These are phyloP conservation scores for Aegilops sharonensis DNA, from an alignment of 176 grass and related monocot genomes.

Conservation along the genomic window DNA sequence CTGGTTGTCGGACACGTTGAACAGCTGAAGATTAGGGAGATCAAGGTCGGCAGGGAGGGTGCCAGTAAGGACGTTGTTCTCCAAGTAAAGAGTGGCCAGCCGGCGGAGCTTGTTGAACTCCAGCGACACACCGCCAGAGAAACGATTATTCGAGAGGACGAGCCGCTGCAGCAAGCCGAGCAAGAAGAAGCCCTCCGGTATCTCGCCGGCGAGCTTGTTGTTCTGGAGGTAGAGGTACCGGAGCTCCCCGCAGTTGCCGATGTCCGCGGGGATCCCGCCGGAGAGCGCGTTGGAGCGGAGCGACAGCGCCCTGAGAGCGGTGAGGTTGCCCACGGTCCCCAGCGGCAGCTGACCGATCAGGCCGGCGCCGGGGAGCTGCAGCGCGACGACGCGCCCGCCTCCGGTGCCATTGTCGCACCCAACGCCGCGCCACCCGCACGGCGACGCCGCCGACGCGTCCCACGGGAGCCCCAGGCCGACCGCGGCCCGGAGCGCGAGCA, in stretches of 20 bases:
- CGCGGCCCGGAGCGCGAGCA: slow-evolving; percentile 53
- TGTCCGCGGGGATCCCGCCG: slow-evolving; percentile 62
- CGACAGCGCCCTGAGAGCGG: slow-evolving; percentile 49
- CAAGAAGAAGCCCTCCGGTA: slow-evolving; percentile 53
- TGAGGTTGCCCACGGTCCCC: slow-evolving; percentile 64
- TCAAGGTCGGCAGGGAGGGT: slow-evolving; percentile 41
- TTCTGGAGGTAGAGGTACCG: slow-evolving; percentile 36
- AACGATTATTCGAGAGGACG: slow-evolving; percentile 42
- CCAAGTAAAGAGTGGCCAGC: slow-evolving; percentile 45
- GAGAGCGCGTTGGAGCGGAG: slow-evolving; percentile 65
- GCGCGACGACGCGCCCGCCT: slow-evolving; percentile 35
- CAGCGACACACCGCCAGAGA: slow-evolving; percentile 37
- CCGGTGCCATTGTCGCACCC: slow-evolving; percentile 25
- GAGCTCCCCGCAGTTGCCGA: slow-evolving; percentile 48
- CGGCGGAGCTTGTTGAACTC: slow-evolving; percentile 51
- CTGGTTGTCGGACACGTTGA: slow-evolving; percentile 70
- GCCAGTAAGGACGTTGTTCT: slow-evolving; percentile 54
- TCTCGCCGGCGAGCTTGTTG: slow-evolving; percentile 46
- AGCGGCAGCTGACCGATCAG: slow-evolving; percentile 38
- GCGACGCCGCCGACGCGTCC: slow-evolving; percentile 29
- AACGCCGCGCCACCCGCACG: slow-evolving; percentile 76
- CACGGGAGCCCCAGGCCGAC: slow-evolving; percentile 42
- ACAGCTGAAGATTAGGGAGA: slow-evolving; percentile 34
- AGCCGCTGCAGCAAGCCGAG: slow-evolving; percentile 50
- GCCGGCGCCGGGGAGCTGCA: slow-evolving; percentile 42